Evolutionary conservation across 495 filamentous ascomycete species (phyloP), one percentile per base, ranked within the genome.

Genomic region (Penicillium ochrochloron): DNA sequence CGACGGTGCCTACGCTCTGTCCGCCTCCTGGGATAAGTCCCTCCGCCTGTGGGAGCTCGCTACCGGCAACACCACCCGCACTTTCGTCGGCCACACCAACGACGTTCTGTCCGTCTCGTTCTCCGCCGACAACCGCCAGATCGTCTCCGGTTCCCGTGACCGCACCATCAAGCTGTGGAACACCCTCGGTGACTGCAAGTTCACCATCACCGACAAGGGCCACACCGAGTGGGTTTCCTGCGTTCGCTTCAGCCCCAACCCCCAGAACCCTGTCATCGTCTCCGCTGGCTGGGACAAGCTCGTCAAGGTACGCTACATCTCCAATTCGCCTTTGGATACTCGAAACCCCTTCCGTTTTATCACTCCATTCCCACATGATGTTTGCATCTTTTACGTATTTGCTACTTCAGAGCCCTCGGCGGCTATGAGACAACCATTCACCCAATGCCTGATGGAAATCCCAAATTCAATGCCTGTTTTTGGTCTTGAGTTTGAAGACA

Each of bases 51-150:
- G 95, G 95, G 95, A 99, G 86, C 92, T 99, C 63, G 89, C 93
- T 67, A 96, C 91, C 70, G 95, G 95, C 77, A 89, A 88, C 77
- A 98, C 95, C 78, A 99, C 95, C 77, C 90, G 96, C 76, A 91
- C 93, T 69, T 99, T 99, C 82, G 93, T 97, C 79, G 95, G 95
- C 80, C 95, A 99, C 89, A 97, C 89, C 85, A 96, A 95, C 86
- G 95, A 99, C 72, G 94, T 99, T 72, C 94, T 99, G 76, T 98
- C 95, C 81, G 95, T 99, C 78, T 97, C 94, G 72, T 99, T 99
- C 92, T 99, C 95, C 76, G 95, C 95, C 88, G 95, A 99, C 86
- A 99, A 99, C 90, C 92, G 95, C 77, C 95, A 99, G 88, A 99
- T 99, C 84, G 95, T 99, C 75, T 98, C 95, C 66, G 95, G 93